Conservation (phyloP, 441 rosid genomes). For the Erodium chrysanthum region DNA sequence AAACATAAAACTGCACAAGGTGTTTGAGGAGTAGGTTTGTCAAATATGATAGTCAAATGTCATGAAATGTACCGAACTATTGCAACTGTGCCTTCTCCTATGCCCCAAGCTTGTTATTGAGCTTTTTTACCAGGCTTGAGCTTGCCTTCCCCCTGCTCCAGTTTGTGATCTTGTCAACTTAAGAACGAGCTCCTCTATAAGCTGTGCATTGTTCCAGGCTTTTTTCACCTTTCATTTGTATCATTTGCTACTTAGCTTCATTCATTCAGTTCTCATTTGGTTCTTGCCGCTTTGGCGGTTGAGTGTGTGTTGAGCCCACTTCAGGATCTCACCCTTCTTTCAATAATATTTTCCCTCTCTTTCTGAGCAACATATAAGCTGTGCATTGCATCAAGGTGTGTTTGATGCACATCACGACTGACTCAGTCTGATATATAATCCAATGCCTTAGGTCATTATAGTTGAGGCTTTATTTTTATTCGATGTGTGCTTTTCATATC, state of each 20-base stretch:
- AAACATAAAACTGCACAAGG: neutral
- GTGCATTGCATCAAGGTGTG: neutral
- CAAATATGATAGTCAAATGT: neutral
- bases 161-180: conserved; percentile 3
- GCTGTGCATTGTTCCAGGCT: neutral
- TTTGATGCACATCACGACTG: neutral
- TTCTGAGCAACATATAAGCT: too few relatives aligned
- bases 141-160: neutral
- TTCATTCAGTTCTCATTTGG: too few relatives aligned
- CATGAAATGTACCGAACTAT: neutral
- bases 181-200: neutral
- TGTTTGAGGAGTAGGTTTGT: neutral
- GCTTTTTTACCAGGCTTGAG: neutral
- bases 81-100: neutral
- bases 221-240: too few relatives aligned
- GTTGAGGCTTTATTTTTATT: neutral
- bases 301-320: too few relatives aligned
- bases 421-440: neutral
- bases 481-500: neutral
- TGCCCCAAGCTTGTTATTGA: neutral
- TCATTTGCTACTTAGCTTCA: too few relatives aligned
- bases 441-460: neutral
- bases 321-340: too few relatives aligned
- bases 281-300: too few relatives aligned
- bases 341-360: too few relatives aligned